These are phyloP conservation scores for Colletotrichum sp. DNA, from an alignment of 2,329 filamentous ascomycete species.

Conservation along the genomic window DNA sequence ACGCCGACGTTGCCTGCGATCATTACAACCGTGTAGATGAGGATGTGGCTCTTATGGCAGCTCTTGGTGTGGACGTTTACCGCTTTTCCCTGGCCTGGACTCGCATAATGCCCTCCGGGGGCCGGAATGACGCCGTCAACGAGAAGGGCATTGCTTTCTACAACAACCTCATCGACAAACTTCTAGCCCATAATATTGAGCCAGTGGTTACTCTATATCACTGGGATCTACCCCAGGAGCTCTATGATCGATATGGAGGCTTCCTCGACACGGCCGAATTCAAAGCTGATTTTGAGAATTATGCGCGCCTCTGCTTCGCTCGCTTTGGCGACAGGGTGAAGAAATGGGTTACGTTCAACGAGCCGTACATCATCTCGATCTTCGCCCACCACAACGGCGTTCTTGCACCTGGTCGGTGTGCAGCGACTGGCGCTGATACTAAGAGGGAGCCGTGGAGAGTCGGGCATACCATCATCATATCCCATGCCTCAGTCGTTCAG, in stretches of 20 bases:
- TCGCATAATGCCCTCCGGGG: slow-evolving; percentile 68
- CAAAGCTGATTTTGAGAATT: slow-evolving; percentile 38
- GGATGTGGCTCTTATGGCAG: slow-evolving; percentile 65
- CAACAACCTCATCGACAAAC: slow-evolving; percentile 62
- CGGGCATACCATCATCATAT: slow-evolving; percentile 39
- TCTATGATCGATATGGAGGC: slow-evolving; percentile 41
- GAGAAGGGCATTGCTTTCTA: slow-evolving; percentile 66
- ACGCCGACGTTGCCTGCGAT: slow-evolving; percentile 52
- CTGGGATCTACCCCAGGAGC: slow-evolving; percentile 56
- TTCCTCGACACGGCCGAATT: slow-evolving; percentile 35
- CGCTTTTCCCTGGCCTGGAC: slow-evolving; percentile 72
- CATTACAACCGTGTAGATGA: slow-evolving; percentile 48
- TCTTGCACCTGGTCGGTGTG: slow-evolving; percentile 37
- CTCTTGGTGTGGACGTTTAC: slow-evolving; percentile 63
- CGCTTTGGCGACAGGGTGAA: slow-evolving; percentile 39
- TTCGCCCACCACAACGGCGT: slow-evolving; percentile 39
- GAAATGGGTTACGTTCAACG: slow-evolving; percentile 45
- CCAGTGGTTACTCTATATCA: slow-evolving; percentile 70
- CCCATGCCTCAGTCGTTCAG: slow-evolving; percentile 35
- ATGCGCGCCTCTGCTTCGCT: slow-evolving; percentile 39
- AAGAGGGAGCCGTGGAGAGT: slow-evolving; percentile 41
- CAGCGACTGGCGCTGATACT: slow-evolving; percentile 31
- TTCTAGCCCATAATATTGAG: slow-evolving; percentile 60
- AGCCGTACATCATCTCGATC: slow-evolving; percentile 41
- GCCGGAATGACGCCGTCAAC: slow-evolving; percentile 66